A percentile compares a stretch with the other conserved stretches of the same genome.
Evolutionary conservation across 2,329 filamentous ascomycete genomes (phyloP).

Genomic region (Colletotrichum chlorophyti): DNA sequence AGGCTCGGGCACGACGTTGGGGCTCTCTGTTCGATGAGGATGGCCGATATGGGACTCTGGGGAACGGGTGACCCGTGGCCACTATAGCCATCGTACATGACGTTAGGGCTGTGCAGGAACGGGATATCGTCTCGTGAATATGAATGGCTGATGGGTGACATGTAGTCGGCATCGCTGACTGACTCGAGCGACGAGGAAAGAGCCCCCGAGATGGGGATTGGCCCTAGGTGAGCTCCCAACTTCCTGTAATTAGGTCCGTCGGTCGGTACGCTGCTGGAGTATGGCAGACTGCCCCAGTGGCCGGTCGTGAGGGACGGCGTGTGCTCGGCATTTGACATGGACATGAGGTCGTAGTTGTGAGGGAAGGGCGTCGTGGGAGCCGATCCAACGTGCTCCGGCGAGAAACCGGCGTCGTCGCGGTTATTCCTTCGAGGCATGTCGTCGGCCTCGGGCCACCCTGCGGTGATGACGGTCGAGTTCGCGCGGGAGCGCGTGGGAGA

Average conservation of each 20-base stretch:
- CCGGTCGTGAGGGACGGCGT: conserved; percentile 46
- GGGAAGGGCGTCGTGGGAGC: conserved; percentile 50
- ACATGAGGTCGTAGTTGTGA: conserved; percentile 56
- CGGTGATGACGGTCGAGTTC: conserved; percentile 47
- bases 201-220: conserved; percentile 54
- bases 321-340: conserved; percentile 55
- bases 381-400: conserved; percentile 46
- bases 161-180: conserved; percentile 67
- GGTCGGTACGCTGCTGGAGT: conserved; percentile 48
- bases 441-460: conserved; percentile 47
- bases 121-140: conserved; percentile 60
- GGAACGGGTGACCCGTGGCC: conserved; percentile 59
- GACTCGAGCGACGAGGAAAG: conserved; percentile 64
- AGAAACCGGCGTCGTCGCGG: conserved; percentile 46
- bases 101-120: conserved; percentile 57
- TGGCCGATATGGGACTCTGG: conserved; percentile 61
- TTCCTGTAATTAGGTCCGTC: conserved; percentile 53
- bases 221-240: conserved; percentile 44
- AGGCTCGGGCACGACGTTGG: conserved; percentile 68
- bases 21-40: conserved; percentile 62
- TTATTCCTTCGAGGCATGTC: conserved; percentile 41
- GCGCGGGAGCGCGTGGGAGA: conserved; percentile 51
- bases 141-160: conserved; percentile 65
- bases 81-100: conserved; percentile 64
- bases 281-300: conserved; percentile 54